phyloP scores from a whole-genome alignment of 495 filamentous ascomycete species.

The Podospora sp. region DNA sequence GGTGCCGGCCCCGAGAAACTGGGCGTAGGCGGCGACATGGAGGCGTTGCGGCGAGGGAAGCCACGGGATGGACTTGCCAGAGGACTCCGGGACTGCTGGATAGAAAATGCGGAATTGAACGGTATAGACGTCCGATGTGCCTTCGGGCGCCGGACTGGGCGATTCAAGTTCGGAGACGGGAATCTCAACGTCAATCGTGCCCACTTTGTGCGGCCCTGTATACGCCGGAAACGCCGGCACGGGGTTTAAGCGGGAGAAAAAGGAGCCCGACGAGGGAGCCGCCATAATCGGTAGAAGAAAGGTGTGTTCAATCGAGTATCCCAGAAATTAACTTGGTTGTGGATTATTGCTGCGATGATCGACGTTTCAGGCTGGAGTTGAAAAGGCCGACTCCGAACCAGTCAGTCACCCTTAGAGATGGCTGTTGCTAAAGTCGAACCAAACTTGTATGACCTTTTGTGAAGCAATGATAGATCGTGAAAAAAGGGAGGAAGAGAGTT shows the following conservation, averaged over 20 bases:
- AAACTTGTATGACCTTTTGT: too few species aligned
- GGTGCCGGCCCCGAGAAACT: constrained; percentile 63
- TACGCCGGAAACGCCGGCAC: constrained; percentile 68
- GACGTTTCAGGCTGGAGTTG: neutral
- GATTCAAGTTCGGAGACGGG: constrained; percentile 61
- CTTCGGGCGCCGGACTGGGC: constrained; percentile 53
- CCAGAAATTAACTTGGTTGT: neutral
- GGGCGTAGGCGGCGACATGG: constrained; percentile 66
- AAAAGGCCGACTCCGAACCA: too few species aligned
- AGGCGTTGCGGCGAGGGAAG: constrained; percentile 71
- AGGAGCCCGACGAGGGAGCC: neutral
- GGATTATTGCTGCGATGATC: neutral
- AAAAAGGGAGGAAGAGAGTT: neutral
- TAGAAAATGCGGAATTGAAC: constrained; percentile 78
- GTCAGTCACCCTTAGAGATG: too few species aligned
- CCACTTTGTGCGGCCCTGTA: constrained; percentile 72
- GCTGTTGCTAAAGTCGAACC: too few species aligned
- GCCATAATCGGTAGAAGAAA: neutral
- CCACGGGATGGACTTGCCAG: constrained; percentile 60
- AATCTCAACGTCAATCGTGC: constrained; percentile 74
- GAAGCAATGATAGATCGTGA: neutral
- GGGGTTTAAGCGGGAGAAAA: constrained; percentile 33
- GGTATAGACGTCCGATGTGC: constrained; percentile 57
- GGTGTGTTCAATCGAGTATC: neutral
- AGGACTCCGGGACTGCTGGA: constrained; percentile 55